A percentile compares a stretch with the other conserved stretches of the same genome.
Conservation (phyloP, 129 eudicot species). For the Smallanthus sonchifolius region DNA sequence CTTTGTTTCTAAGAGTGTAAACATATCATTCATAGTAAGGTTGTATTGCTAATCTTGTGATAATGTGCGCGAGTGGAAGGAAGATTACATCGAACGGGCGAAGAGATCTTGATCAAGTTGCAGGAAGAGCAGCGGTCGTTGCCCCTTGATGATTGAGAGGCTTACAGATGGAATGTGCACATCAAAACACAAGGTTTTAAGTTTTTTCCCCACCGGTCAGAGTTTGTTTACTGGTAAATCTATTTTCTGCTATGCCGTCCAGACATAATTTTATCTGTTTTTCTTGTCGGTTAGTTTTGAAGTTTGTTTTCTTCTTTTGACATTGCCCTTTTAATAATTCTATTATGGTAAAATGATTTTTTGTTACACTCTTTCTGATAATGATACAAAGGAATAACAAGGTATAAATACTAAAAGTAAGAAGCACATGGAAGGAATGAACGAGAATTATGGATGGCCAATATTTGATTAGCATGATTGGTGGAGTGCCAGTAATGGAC, state of each 20-base stretch:
- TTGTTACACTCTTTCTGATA: too few species aligned
- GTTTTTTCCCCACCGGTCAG: not conserved
- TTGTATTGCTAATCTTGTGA: not conserved
- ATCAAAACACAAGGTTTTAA: not conserved
- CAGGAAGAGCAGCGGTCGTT: conserved; percentile 41
- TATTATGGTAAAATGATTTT: too few species aligned
- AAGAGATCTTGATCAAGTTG: conserved; percentile 60
- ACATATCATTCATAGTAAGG: not conserved
- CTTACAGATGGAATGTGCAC: conserved; percentile 1
- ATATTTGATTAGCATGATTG: too few species aligned
- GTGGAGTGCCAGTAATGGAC: too few species aligned
- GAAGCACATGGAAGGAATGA: too few species aligned
- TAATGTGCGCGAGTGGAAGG: conserved; percentile 36
- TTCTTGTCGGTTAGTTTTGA: conserved; percentile 18
- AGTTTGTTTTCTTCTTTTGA: conserved; percentile 9
- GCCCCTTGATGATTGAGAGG: conserved; percentile 23
- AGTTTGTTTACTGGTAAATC: conserved; percentile 14
- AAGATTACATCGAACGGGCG: conserved; percentile 50
- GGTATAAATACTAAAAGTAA: too few species aligned
- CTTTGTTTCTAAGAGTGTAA: not conserved
- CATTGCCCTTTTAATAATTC: conserved; percentile 5
- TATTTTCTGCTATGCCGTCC: conserved; percentile 16
- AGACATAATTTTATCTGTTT: conserved; percentile 15
- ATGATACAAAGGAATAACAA: too few species aligned
- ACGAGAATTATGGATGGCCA: too few species aligned